Conservation (phyloP, 73 alveolate genomes). For the Paramecium tetraurelia region DNA sequence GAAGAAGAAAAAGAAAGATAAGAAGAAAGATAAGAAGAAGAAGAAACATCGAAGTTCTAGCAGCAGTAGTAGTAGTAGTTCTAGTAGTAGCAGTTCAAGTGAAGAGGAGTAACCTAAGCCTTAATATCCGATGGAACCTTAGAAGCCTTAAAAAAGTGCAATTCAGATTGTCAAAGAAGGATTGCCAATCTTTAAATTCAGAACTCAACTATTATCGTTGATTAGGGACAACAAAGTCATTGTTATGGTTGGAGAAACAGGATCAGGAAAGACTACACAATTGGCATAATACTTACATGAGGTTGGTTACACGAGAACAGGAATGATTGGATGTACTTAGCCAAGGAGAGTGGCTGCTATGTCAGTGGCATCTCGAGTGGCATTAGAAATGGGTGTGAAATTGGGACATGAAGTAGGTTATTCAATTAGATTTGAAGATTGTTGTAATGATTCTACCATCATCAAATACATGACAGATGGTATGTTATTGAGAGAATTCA, state of each 20-base stretch:
- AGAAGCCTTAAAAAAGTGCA: constrained; percentile 44
- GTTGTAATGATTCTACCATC: constrained; percentile 91
- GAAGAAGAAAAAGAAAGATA: constrained; percentile 33
- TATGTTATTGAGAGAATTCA: constrained; percentile 92
- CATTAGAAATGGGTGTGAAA: constrained; percentile 95
- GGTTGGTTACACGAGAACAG: constrained; percentile 93
- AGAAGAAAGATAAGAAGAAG: constrained; percentile 60
- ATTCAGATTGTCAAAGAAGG: constrained; percentile 62
- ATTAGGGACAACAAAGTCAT: constrained; percentile 84
- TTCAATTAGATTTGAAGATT: constrained; percentile 98
- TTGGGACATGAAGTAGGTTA: constrained; percentile 99
- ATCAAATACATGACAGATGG: constrained; percentile 99
- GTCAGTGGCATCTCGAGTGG: constrained; percentile 99
- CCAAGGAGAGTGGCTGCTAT: constrained; percentile 99
- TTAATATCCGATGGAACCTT: constrained; percentile 47
- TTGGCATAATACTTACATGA: constrained; percentile 97
- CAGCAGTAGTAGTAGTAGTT: not conserved
- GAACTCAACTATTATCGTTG: constrained; percentile 84
- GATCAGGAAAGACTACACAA: constrained; percentile 98
- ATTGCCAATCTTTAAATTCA: constrained; percentile 89
- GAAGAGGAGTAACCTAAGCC: constrained; percentile 45
- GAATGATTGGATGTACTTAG: constrained; percentile 98
- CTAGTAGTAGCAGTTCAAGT: constrained; percentile 54
- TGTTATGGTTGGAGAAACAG: constrained; percentile 97
- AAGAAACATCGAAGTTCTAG: constrained; percentile 60